Evolutionary conservation across 2,329 filamentous ascomycete species (phyloP).

Genomic region (Triangularia setosa): DNA sequence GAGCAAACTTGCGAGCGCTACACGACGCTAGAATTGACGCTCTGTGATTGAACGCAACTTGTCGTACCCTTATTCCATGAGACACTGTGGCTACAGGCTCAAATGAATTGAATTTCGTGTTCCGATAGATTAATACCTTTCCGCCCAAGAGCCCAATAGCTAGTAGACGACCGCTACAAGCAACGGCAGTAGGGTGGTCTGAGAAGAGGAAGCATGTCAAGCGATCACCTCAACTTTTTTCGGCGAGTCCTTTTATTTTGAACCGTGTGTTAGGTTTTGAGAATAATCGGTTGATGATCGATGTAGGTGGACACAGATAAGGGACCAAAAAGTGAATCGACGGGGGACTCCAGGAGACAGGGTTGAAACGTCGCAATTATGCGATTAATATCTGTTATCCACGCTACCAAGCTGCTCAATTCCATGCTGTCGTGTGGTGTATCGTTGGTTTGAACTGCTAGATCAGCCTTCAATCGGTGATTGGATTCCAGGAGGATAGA

Average conservation of each 20-base stretch:
- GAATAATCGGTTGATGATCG: conserved; percentile 5
- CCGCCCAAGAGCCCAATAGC: not conserved
- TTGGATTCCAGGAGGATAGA: not conserved
- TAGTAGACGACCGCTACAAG: not conserved
- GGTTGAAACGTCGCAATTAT: conserved; percentile 4
- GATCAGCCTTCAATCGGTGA: not conserved
- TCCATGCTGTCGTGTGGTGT: not conserved
- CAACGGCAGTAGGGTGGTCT: not conserved
- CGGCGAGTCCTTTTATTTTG: not conserved
- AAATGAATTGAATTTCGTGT: not conserved
- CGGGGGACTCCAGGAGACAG: conserved; percentile 1
- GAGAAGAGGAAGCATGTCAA: not conserved
- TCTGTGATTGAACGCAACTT: not conserved
- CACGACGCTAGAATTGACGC: not conserved
- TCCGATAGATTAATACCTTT: not conserved
- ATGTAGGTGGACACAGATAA: conserved; percentile 4
- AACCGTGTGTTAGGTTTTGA: not conserved
- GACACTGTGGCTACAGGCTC: not conserved
- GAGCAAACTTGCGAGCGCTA: not conserved
- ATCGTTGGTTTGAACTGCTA: not conserved
- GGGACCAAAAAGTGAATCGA: conserved; percentile 11
- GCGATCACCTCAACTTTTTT: conserved; percentile 4
- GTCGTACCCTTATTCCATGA: not conserved
- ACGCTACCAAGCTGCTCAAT: not conserved
- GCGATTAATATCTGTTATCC: not conserved